Evolutionary conservation across 768 basidiomycete genomes (phyloP), one percentile per base, ranked within the genome.

Genomic region (Coprinopsis marcescibilis): DNA sequence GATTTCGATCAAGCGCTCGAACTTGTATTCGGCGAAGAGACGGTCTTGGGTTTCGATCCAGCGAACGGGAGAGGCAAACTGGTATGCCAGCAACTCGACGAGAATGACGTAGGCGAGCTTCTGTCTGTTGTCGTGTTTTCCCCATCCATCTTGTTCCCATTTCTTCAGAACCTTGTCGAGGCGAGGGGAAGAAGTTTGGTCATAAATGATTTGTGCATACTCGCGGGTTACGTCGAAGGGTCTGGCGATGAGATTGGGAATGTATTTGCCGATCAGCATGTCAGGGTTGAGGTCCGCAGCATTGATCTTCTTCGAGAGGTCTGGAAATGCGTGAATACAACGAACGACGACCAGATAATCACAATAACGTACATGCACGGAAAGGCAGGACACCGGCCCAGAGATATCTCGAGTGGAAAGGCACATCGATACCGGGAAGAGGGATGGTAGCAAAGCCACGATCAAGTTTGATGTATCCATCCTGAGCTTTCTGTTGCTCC

Each of bases 11-110:
- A 98, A 76, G 13, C 96, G 83, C 65, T 97, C 95, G 58, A 96
- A 96, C 36, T 74, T 72, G 73, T 81, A 96, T 7, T 81, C 66
- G 8, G 75, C 77, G 73, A 99, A 99, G 47, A 99, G 77, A 20
- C 88, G 77, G 59, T 99, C 96, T 62, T 99, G 96, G 0, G 95
- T 99, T 70, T 98, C 89, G 57, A 99, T 99, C 96, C 96, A 99
- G 41, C 94, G 87, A 15, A 99, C 95, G 5, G 96, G 94, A 1
- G 95, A 98, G 0, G 95, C 94, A 57, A 95, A 98, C 63, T 99
- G 96, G 61, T 99, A 99, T 12, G 96, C 91, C 40, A 99, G 76
- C 37, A 98, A 80, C 62, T 99, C 96, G 52, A 98, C 93, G 48
- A 99, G 82, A 60, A 97, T 94, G 55, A 84, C 85, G 63, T 98